Evolutionary conservation across 1,284 basidiomycete species (phyloP), one percentile per base, ranked within the genome.

Genomic region (Ustilago hordei): DNA sequence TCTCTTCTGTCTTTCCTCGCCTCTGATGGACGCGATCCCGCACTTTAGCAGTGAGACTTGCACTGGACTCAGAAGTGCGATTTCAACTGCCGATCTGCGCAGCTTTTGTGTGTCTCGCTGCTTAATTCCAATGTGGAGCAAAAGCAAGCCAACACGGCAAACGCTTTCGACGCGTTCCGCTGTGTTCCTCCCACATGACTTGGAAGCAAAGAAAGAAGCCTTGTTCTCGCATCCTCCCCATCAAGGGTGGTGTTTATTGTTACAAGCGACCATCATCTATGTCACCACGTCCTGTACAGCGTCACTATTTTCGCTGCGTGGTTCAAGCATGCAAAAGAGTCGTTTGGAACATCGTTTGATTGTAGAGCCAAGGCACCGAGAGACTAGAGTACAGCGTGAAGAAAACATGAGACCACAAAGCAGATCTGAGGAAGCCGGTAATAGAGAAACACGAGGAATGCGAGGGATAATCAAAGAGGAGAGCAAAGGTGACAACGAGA

Each of bases 111-210:
- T 54, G 23, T 28, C 23, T 28, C 23, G 23, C 23, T 50, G 58
- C 5, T 11, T n/a, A 19, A 60, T 48, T 50, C 53, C 56, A 28
- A 64, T 64, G 61, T 64, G 61, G 61, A 64, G 63, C 63, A 58
- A 52, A 32, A 32, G 9, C 23, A 50, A 50, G 11, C 5, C 48
- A 31, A 13, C 23, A 7, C 48, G 3, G 3, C 23, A 28, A 50
- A 50, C 48, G 48, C 48, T 28, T 43, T 28, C 31, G 41, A 50
- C 45, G 48, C 48, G 55, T 55, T 45, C 38, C 31, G n/a, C 28
- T 55, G 15, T 17, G 11, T 17, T 17, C 2, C 39, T 41, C 39
- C 39, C 39, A 41, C 12, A 15, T 41, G 39, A 41, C 39, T 41
- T 41, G 15, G 39, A 41, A 41, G 15, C 39, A 17, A 15, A 9